Evolutionary conservation across 2,329 filamentous ascomycete genomes (phyloP).

Genomic region (Trichophyton simii): DNA sequence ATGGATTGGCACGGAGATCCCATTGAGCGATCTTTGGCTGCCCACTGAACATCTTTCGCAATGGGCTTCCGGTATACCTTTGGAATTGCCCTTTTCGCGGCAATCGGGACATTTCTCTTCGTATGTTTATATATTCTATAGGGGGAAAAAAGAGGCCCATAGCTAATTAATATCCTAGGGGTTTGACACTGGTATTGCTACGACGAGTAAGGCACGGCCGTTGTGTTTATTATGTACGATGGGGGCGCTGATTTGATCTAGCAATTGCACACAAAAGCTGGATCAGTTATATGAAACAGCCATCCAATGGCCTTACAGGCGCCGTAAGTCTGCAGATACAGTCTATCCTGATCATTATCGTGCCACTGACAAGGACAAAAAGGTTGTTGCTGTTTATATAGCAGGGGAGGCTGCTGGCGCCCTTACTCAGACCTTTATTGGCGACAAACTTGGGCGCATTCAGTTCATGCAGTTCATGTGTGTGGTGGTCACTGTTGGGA

Average conservation of each 20-base stretch:
- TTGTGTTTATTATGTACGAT: background rate
- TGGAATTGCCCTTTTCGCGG: constrained; percentile 44
- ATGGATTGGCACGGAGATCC: background rate
- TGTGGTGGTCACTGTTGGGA: constrained; percentile 43
- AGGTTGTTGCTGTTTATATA: constrained; percentile 48
- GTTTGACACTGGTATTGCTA: constrained; percentile 49
- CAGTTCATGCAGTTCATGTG: constrained; percentile 45
- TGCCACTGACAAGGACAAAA: background rate
- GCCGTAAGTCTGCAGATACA: constrained; percentile 26
- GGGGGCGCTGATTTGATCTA: constrained; percentile 14
- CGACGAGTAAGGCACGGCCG: constrained; percentile 36
- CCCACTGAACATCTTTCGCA: background rate
- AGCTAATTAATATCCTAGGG: constrained; percentile 29
- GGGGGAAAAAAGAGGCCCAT: background rate
- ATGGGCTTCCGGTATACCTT: constrained; percentile 34
- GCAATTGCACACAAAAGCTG: constrained; percentile 49
- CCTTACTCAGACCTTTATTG: constrained; percentile 41
- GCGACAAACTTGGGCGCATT: constrained; percentile 42
- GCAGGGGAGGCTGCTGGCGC: constrained; percentile 47
- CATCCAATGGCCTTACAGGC: constrained; percentile 44
- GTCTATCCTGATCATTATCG: background rate
- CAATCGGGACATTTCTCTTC: constrained; percentile 48
- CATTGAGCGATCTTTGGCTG: background rate
- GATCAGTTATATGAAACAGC: constrained; percentile 47
- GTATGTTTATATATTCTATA: constrained; percentile 23